Conservation (phyloP, 768 basidiomycete genomes). For the Clathrus columnatus region DNA sequence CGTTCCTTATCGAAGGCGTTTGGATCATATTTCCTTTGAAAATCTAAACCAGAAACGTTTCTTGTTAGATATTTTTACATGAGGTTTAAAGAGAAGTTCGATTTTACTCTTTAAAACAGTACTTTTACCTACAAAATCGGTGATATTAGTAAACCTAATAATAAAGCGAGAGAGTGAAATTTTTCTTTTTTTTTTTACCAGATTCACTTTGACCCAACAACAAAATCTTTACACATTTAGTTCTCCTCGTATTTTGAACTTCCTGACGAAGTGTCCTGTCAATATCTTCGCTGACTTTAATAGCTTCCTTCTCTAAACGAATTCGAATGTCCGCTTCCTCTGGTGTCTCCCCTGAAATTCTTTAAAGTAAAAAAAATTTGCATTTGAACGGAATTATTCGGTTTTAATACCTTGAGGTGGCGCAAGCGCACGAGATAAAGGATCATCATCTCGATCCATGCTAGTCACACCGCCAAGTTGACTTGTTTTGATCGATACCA, state of each 20-base stretch:
- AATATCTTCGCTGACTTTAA: conserved; percentile 69
- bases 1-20: conserved; percentile 61
- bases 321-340: conserved; percentile 45
- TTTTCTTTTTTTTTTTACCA: too few species aligned
- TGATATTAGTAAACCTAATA: conserved; percentile 8
- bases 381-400: not conserved
- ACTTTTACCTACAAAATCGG: conserved; percentile 4
- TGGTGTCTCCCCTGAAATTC: conserved; percentile 49
- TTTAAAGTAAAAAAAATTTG: conserved; percentile 41
- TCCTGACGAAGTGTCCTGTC: conserved; percentile 72
- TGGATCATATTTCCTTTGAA: conserved; percentile 75
- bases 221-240: conserved; percentile 62
- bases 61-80: conserved; percentile 75
- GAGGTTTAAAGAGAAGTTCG: not conserved
- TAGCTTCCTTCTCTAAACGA: conserved; percentile 29
- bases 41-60: conserved; percentile 69
- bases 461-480: not conserved
- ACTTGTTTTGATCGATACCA: not conserved
- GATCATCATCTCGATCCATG: conserved; percentile 41
- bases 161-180: conserved; percentile 34
- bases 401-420: conserved; percentile 33
- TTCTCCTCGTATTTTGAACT: conserved; percentile 52
- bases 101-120: conserved; percentile 8
- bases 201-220: conserved; percentile 80
- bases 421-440: conserved; percentile 55